Evolutionary conservation across 345 rosid species (phyloP), one percentile per base, ranked within the genome.

Genomic region (Lumnitzera racemosa): DNA sequence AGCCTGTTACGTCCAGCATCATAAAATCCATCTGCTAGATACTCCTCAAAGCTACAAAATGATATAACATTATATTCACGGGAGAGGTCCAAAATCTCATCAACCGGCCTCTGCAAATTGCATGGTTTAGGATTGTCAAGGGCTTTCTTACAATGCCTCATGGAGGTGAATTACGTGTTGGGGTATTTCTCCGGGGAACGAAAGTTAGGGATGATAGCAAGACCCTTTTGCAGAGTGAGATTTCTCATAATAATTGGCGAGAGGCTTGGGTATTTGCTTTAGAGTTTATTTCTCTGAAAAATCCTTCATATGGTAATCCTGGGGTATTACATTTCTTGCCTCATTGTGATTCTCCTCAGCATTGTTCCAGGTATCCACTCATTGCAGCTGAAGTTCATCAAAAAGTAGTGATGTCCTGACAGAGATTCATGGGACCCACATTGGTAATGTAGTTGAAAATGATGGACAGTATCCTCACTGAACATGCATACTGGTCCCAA

Each of bases 1-100:
- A 95, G 96, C 53, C 94, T 78, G 72, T 94, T 89, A 13, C 99
- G 97, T 46, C 99, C 99, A 5, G 96, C 97, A 78, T 94, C 99
- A 78, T 84, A 94, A 75, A 94, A 94, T 12, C 99, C 99, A 57
- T 94, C 97, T 24, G 89, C 85, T 54, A 94, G 76, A 54, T 24
- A 69, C 70, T 94, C 99, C 62, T 84, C 88, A 58, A 68, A 55
- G 69, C 96, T 75, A 70, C 96, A 90, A 55, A 88, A 86, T 53
- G 99, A 94, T 53, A 62, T 61, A 56, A 63, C 74, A 65, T 81
- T 88, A 63, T 94, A 94, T 69, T 94, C 85, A 41, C 55, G 62
- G 8, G 96, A 86, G 57, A 80, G 13, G 71, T 49, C 58, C 58
- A 57, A 66, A 65, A 76, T 65, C 65, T 81, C 81, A 59, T 73